These are phyloP conservation scores for Sanghuangporus sanghuang DNA, from an alignment of 1,284 basidiomycete genomes.

Conservation along the genomic window DNA sequence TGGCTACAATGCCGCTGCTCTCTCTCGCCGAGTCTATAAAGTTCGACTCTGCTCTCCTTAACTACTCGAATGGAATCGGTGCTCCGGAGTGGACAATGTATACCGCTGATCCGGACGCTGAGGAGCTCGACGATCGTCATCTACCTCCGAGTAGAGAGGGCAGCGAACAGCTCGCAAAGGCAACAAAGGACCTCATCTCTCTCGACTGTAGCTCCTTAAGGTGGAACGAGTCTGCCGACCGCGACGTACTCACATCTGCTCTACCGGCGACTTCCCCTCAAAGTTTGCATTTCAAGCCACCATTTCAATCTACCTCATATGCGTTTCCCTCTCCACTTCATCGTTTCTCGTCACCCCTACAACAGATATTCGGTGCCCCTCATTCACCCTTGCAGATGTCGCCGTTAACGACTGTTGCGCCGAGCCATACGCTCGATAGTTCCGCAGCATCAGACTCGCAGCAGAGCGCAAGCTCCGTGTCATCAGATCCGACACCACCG, in stretches of 20 bases:
- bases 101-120: conserved; percentile 22
- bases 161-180: conserved; percentile 60
- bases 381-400: background rate
- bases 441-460: conserved; percentile 10
- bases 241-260: conserved; percentile 2
- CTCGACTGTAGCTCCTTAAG: conserved; percentile 36
- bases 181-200: conserved; percentile 68
- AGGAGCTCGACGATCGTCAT: conserved; percentile 21
- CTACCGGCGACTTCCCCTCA: background rate
- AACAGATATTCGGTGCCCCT: background rate
- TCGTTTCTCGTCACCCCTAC: background rate
- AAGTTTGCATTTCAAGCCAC: background rate
- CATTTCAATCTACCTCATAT: background rate
- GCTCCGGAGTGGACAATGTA: conserved; percentile 33
- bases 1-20: conserved; percentile 36
- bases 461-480: conserved; percentile 15
- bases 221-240: conserved; percentile 24
- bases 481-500: conserved; percentile 12
- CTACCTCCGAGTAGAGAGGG: conserved; percentile 27
- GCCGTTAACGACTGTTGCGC: conserved; percentile 10
- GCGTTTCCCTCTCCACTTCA: background rate
- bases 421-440: conserved; percentile 11
- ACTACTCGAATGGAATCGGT: conserved; percentile 33
- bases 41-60: conserved; percentile 48
- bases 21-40: conserved; percentile 45